A percentile compares a stretch with the other conserved stretches of the same genome.
These are phyloP conservation scores for Trifolium dubium DNA, from an alignment of 306 rosid genomes.

Conservation along the genomic window DNA sequence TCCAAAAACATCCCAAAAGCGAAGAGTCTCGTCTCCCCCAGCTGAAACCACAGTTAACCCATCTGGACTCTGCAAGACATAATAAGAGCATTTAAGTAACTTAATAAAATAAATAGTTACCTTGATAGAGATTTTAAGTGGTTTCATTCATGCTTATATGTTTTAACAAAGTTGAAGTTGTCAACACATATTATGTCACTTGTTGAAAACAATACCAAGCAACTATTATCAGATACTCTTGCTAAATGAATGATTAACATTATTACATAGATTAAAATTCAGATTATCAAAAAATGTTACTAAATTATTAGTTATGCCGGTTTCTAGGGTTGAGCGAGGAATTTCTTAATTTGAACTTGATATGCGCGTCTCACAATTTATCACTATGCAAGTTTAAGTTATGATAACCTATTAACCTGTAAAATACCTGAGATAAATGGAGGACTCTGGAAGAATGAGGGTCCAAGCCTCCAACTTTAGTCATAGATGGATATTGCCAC, in stretches of 20 bases:
- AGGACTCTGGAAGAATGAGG: conserved; percentile 67
- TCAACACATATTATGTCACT: no score
- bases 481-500: conserved; percentile 83
- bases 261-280: background rate
- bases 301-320: background rate
- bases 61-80: conserved; percentile 70
- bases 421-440: conserved; percentile 66
- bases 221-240: no score
- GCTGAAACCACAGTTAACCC: conserved; percentile 78
- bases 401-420: background rate
- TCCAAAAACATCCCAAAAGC: conserved; percentile 77
- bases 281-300: no score
- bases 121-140: no score
- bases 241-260: no score
- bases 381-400: background rate
- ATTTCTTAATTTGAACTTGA: background rate
- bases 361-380: background rate
- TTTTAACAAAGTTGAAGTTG: no score
- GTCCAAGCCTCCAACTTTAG: conserved; percentile 58
- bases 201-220: no score
- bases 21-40: conserved; percentile 77
- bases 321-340: no score
- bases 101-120: no score
- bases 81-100: background rate
- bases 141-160: no score